Percentiles rank a stretch among this genome's conserved stretches.
These are phyloP conservation scores for Phialemoniopsis sp. DNA, from an alignment of 2,329 filamentous ascomycete genomes.

Conservation along the genomic window DNA sequence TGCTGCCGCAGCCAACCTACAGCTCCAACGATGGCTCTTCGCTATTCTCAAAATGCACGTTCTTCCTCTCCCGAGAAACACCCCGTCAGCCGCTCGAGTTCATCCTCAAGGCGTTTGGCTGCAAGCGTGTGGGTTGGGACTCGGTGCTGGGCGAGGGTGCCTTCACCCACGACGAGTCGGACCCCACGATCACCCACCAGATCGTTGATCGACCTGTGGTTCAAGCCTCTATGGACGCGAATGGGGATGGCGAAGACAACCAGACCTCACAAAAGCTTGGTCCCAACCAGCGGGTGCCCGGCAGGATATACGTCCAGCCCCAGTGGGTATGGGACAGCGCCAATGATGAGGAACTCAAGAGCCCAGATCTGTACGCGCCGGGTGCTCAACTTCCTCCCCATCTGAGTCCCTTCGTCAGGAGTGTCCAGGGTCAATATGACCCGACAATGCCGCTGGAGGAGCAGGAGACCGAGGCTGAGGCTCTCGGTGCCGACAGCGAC, in stretches of 20 bases:
- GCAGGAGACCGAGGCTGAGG: conserved; percentile 84
- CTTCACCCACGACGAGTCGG: conserved; percentile 84
- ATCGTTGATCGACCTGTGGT: conserved; percentile 86
- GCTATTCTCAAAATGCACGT: conserved; percentile 85
- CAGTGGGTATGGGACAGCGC: conserved; percentile 99
- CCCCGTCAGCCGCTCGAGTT: conserved; percentile 90
- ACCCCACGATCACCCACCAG: conserved; percentile 91
- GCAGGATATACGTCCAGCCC: conserved; percentile 88
- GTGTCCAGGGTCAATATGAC: conserved; percentile 83
- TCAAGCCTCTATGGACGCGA: conserved; percentile 47
- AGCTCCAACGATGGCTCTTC: conserved; percentile 62
- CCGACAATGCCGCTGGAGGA: conserved; percentile 81
- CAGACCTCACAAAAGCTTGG: conserved; percentile 56
- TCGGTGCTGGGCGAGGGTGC: conserved; percentile 84
- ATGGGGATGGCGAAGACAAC: conserved; percentile 50
- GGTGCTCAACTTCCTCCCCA: conserved; percentile 89
- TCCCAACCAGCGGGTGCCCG: conserved; percentile 74
- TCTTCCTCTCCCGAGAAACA: conserved; percentile 92
- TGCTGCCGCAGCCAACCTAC: conserved; percentile 73
- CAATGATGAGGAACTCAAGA: conserved; percentile 85
- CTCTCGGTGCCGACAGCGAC: conserved; percentile 59
- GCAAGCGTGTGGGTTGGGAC: conserved; percentile 95
- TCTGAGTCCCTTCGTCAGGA: conserved; percentile 92
- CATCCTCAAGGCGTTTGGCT: conserved; percentile 88
- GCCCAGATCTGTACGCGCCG: conserved; percentile 83